Percentiles rank a stretch among this genome's conserved stretches.
These are phyloP conservation scores for Brassica carinata DNA, from an alignment of 345 rosid species.

Conservation along the genomic window DNA sequence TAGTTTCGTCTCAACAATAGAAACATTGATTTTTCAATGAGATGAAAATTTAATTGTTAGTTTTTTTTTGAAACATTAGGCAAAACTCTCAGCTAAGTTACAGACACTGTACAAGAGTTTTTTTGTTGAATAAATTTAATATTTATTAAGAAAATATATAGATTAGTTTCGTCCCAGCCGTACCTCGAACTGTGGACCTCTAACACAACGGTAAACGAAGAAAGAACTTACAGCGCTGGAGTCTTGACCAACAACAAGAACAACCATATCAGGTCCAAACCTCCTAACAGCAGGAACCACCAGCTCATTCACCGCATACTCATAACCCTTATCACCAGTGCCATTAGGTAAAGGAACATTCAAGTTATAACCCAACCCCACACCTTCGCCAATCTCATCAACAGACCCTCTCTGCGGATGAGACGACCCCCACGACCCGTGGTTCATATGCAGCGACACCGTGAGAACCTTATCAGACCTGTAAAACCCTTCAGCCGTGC, in stretches of 20 bases:
- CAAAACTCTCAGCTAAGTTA: too few relatives aligned
- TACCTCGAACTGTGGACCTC: too few relatives aligned
- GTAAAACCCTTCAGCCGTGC: slow-evolving; percentile 88
- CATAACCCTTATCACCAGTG: slow-evolving; percentile 79
- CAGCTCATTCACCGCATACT: slow-evolving; percentile 60
- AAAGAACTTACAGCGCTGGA: slow-evolving; percentile 83
- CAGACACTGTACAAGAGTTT: too few relatives aligned
- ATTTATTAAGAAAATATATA: too few relatives aligned
- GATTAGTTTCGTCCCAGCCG: too few relatives aligned
- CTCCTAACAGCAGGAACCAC: slow-evolving; percentile 64
- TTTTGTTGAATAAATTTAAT: too few relatives aligned
- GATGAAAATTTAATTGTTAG: too few relatives aligned
- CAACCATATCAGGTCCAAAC: slow-evolving; percentile 69
- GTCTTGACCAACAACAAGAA: slow-evolving; percentile 84
- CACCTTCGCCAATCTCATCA: slow-evolving; percentile 77
- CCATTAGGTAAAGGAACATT: slow-evolving; percentile 91
- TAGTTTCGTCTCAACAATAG: too few relatives aligned
- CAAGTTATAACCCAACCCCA: slow-evolving; percentile 79
- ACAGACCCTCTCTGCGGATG: slow-evolving; percentile 76
- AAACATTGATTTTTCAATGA: too few relatives aligned
- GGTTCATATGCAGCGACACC: slow-evolving; percentile 90
- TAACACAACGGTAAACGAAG: background rate
- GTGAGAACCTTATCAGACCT: slow-evolving; percentile 65
- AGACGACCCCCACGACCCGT: slow-evolving; percentile 96
- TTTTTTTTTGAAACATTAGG: too few relatives aligned